These are phyloP conservation scores for Zygosaccharomyces sapae DNA, from an alignment of 1,139 yeast genomes.

Conservation along the genomic window DNA sequence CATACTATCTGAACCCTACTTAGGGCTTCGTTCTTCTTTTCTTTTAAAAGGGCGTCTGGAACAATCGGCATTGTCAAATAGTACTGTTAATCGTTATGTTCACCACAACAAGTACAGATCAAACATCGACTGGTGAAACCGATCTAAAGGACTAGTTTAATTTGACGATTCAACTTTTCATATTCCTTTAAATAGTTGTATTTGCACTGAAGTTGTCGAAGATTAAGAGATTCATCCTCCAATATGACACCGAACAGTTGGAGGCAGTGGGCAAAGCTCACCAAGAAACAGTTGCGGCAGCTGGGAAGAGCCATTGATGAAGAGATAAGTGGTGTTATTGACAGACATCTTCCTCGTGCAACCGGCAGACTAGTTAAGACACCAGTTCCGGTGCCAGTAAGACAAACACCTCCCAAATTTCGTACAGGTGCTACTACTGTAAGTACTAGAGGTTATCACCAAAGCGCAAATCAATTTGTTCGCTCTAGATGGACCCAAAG, in stretches of 20 bases:
- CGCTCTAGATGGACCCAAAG: conserved; percentile 4
- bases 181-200: neutral
- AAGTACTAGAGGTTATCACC: conserved; percentile 10
- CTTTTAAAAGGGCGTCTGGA: neutral
- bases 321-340: conserved; percentile 16
- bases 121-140: neutral
- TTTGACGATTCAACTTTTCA: neutral
- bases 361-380: conserved; percentile 14
- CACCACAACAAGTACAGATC: neutral
- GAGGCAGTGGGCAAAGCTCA: conserved; percentile 23
- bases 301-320: conserved; percentile 19
- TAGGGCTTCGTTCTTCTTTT: neutral
- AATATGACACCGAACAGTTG: conserved; percentile 19
- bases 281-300: conserved; percentile 20
- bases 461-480: conserved; percentile 2
- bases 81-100: neutral
- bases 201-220: neutral
- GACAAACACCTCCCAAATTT: conserved; percentile 10
- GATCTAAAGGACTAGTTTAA: neutral
- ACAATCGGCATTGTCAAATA: neutral
- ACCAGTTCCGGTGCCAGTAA: conserved; percentile 16
- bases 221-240: neutral
- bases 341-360: conserved; percentile 16
- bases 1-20: neutral
- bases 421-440: conserved; percentile 3